phyloP scores from a whole-genome alignment of 2,329 filamentous ascomycete species.

The Rasamsonia emersonii region DNA sequence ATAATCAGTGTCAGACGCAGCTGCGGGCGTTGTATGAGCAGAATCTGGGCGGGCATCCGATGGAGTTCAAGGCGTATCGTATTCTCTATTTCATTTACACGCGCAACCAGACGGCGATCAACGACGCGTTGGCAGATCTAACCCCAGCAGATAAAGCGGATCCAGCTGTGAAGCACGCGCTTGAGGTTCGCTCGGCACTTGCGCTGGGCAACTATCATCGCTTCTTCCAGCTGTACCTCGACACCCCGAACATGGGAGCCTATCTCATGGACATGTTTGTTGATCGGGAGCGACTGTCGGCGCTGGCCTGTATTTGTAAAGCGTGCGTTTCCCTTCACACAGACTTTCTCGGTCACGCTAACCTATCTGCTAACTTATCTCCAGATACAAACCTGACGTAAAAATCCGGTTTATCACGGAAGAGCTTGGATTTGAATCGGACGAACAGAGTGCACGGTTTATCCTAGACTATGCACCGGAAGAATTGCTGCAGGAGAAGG shows the following conservation, averaged over 20 bases:
- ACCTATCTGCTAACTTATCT: constrained; percentile 37
- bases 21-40: constrained; percentile 82
- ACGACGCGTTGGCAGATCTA: constrained; percentile 98
- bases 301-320: constrained; percentile 87
- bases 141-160: constrained; percentile 91
- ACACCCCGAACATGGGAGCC: constrained; percentile 92
- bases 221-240: constrained; percentile 93
- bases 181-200: constrained; percentile 82
- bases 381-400: constrained; percentile 85
- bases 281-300: constrained; percentile 80
- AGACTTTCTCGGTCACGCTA: neutral
- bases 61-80: constrained; percentile 98
- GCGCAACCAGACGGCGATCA: constrained; percentile 94
- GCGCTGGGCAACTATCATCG: constrained; percentile 94
- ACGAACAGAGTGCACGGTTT: constrained; percentile 84
- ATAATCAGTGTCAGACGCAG: constrained; percentile 99
- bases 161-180: constrained; percentile 75
- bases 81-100: constrained; percentile 99
- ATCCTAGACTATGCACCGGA: constrained; percentile 72
- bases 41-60: constrained; percentile 77
- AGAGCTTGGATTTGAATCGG: constrained; percentile 90
- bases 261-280: constrained; percentile 99
- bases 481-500: constrained; percentile 66
- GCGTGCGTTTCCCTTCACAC: constrained; percentile 56
- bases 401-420: constrained; percentile 87